Evolutionary conservation across 2,329 filamentous ascomycete genomes (phyloP), one percentile per base, ranked within the genome.

Genomic region (Ophioceras dolichostomum): DNA sequence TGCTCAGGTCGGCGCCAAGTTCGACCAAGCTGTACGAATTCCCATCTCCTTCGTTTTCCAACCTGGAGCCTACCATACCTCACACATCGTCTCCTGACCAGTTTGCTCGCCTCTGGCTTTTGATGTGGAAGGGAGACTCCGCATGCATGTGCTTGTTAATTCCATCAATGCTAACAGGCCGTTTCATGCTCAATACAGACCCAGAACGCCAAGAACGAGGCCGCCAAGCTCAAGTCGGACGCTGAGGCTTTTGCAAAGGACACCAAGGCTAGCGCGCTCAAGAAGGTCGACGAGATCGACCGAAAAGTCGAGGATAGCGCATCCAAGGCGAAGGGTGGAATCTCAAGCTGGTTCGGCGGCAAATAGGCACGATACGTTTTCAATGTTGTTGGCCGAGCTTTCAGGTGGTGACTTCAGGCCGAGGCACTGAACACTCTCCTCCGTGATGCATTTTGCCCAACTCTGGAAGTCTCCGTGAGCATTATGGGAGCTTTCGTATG

Each of bases 261-360:
- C 16, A 64, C 73, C 41, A 71, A 80, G 47, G 71, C 76, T 29
- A 69, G 79, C 42, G 62, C 78, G 22, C 59, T 80, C 49, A 75
- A 79, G 55, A 83, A 86, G 52, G 76, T 91, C 36, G 81, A 95
- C 60, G 75, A 81, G 57, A 79, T 88, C 50, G 88, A 94, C 62
- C 74, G 76, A 51, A 87, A 77, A 47, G 80, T 94, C 37, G 83
- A 88, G 65, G 67, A 83, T 46, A 77, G 78, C 46, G 76, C 86
- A 4, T 61, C 77, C 36, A 82, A 94, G 67, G 83, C 86, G 32
- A 94, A 94, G 76, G 75, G 77, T 50, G 81, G 82, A 45, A 60
- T 94, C 50, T 83, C 81, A 30, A 74, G 82, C 56, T 95, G 87
- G 88, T 94, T 95, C 52, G 80, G 86, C 40, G 71, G 73, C 44